phyloP scores from a whole-genome alignment of 208 protist species.

The Trypanosoma mega region DNA sequence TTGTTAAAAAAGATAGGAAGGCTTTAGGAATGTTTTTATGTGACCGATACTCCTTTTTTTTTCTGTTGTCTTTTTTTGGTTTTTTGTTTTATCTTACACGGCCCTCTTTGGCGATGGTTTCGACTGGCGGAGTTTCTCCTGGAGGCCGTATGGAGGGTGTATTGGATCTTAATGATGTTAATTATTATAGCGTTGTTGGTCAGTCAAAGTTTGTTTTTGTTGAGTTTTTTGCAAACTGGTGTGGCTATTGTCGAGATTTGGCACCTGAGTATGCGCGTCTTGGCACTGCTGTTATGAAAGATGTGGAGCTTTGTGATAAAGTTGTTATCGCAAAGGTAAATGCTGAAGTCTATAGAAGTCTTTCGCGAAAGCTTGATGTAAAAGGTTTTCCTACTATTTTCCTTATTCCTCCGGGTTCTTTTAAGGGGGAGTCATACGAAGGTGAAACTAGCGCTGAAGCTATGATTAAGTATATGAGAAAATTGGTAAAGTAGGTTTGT shows the following conservation, averaged over 20 bases:
- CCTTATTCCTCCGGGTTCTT: slow-evolving; percentile 40
- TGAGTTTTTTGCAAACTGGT: slow-evolving; percentile 89
- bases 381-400: slow-evolving; percentile 48
- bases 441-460: too few relatives aligned
- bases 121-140: too few relatives aligned
- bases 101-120: too few relatives aligned
- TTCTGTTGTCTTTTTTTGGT: too few relatives aligned
- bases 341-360: slow-evolving; percentile 8
- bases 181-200: slow-evolving; percentile 45
- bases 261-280: slow-evolving; percentile 26
- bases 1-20: too few relatives aligned
- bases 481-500: too few relatives aligned
- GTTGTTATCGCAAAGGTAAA: slow-evolving; percentile 46
- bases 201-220: slow-evolving; percentile 44
- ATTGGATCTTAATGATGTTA: slow-evolving; percentile 31
- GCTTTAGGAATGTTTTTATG: too few relatives aligned
- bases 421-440: too few relatives aligned
- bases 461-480: too few relatives aligned
- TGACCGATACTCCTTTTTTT: too few relatives aligned
- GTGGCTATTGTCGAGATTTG: slow-evolving; percentile 73
- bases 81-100: too few relatives aligned
- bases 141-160: slow-evolving; percentile 27
- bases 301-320: slow-evolving; percentile 18
- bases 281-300: slow-evolving; percentile 4
- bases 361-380: slow-evolving; percentile 26